Evolutionary conservation across 371 early-diverging fungal species (phyloP).

Genomic region (Paraphysoderma sedebokerense): DNA sequence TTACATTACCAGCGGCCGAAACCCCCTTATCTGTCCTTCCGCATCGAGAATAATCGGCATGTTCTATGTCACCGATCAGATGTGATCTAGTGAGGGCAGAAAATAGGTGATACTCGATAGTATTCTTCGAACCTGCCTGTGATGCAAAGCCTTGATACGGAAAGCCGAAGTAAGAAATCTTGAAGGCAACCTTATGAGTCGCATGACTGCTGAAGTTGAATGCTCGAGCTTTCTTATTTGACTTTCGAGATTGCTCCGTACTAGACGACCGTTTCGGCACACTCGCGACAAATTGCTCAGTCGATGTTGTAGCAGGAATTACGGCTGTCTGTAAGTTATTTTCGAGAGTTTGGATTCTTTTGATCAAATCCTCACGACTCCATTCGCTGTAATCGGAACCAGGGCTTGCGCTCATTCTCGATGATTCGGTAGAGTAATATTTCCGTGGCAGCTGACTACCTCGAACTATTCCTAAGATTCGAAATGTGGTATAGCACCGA

Average conservation of each 20-base stretch:
- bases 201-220: conserved; percentile 67
- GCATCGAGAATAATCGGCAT: conserved; percentile 52
- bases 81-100: conserved; percentile 49
- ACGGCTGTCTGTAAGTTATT: too few species aligned
- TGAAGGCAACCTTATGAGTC: conserved; percentile 65
- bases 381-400: conserved; percentile 5
- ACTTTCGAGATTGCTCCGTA: neutral
- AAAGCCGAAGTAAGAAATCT: conserved; percentile 83
- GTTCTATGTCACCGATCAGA: conserved; percentile 39
- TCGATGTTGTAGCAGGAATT: neutral
- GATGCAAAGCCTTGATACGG: conserved; percentile 76
- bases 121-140: conserved; percentile 29
- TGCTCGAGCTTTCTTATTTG: conserved; percentile 4
- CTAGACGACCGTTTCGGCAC: neutral
- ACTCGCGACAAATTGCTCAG: neutral
- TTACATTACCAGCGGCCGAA: conserved; percentile 76
- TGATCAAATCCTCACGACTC: conserved; percentile 8
- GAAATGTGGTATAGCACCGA: too few species aligned
- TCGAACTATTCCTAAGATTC: too few species aligned
- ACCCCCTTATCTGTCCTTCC: conserved; percentile 95
- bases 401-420: too few species aligned
- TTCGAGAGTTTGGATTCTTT: conserved; percentile 5
- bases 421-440: too few species aligned
- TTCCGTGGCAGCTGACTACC: too few species aligned
- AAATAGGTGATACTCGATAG: conserved; percentile 72